A percentile compares a stretch with the other conserved stretches of the same genome.
These are phyloP conservation scores for Rhododendron griersonianum DNA, from an alignment of 148 eudicot species.

Conservation along the genomic window DNA sequence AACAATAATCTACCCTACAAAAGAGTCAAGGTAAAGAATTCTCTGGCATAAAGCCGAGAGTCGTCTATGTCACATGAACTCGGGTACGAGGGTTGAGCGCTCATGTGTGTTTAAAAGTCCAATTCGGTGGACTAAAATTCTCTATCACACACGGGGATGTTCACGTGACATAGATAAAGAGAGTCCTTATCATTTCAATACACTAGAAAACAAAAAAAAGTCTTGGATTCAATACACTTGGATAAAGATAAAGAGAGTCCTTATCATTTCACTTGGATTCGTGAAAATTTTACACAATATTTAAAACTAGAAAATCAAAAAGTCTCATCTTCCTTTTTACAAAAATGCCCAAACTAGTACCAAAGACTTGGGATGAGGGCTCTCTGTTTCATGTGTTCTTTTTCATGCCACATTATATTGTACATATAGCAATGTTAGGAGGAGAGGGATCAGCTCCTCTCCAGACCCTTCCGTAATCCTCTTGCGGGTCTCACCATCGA, in stretches of 20 bases:
- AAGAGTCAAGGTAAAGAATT: not conserved
- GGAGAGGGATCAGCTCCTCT: not conserved
- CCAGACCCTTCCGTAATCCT: not conserved
- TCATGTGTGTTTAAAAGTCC: not conserved
- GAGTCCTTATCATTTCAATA: no score
- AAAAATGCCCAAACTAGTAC: slow-evolving; percentile 41
- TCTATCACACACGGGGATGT: no score
- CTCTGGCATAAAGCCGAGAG: not conserved
- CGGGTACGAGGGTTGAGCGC: not conserved
- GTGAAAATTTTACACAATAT: slow-evolving; percentile 17
- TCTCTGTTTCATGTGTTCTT: slow-evolving; percentile 26
- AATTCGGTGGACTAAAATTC: no score
- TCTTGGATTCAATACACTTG: not conserved
- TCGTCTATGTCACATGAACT: not conserved
- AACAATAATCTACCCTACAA: not conserved
- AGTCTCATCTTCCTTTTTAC: slow-evolving; percentile 85
- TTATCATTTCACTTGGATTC: slow-evolving; percentile 18
- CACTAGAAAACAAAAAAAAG: no score
- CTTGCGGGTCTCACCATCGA: not conserved
- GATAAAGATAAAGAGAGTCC: not conserved
- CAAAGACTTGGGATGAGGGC: slow-evolving; percentile 63
- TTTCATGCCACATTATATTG: not conserved
- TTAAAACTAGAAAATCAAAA: slow-evolving; percentile 30
- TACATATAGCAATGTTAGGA: slow-evolving; percentile 4
- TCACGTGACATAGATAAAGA: no score